phyloP scores from a whole-genome alignment of 2,329 filamentous ascomycete genomes.

The Sporothrix brasiliensis region DNA sequence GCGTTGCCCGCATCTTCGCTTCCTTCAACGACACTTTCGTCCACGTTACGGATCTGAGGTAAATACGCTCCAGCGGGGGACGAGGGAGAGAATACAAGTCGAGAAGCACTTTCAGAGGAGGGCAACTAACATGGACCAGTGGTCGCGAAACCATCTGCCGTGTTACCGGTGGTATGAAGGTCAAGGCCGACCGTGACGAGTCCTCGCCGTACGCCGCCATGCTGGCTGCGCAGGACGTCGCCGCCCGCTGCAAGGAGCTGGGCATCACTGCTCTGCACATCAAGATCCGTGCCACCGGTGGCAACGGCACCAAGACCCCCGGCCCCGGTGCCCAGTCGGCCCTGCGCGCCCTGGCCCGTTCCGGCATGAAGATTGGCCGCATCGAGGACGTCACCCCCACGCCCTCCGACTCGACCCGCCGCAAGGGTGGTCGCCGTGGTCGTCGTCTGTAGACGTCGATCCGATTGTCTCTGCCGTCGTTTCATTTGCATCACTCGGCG shows the following conservation, averaged over 20 bases:
- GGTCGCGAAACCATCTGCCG: constrained; percentile 99
- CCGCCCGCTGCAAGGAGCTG: constrained; percentile 75
- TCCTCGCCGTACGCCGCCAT: constrained; percentile 99
- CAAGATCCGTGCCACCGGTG: constrained; percentile 99
- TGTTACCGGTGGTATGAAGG: constrained; percentile 99
- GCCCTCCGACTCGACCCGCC: constrained; percentile 97
- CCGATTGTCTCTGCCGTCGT: neutral
- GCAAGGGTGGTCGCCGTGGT: constrained; percentile 99
- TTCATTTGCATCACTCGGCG: constrained; percentile 4
- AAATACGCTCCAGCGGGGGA: constrained; percentile 46
- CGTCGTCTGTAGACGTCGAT: constrained; percentile 80
- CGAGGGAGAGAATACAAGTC: neutral
- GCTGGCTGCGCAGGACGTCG: constrained; percentile 99
- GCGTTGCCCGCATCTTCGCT: constrained; percentile 96
- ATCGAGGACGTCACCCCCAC: constrained; percentile 99
- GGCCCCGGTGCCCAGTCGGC: constrained; percentile 98
- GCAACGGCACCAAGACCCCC: constrained; percentile 99
- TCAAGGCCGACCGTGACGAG: constrained; percentile 99
- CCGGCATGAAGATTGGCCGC: constrained; percentile 99
- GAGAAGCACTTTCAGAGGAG: neutral
- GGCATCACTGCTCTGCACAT: constrained; percentile 94
- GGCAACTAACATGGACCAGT: constrained; percentile 55
- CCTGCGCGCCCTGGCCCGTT: constrained; percentile 96
- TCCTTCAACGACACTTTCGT: constrained; percentile 95
- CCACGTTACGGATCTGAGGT: constrained; percentile 99